Evolutionary conservation across 805 yeast species (phyloP).

Genomic region (Teunomyces atbi): DNA sequence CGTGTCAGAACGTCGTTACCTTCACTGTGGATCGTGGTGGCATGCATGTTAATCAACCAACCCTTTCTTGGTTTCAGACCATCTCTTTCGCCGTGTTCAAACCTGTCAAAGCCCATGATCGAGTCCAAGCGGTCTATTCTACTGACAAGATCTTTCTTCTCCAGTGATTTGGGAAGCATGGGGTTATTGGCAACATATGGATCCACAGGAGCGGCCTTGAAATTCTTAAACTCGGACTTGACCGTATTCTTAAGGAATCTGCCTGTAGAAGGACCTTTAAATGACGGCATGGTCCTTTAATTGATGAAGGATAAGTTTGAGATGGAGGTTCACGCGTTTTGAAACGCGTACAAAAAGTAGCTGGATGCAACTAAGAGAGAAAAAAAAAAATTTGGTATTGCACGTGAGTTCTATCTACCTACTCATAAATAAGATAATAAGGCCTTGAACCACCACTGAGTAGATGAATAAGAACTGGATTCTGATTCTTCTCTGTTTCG

Average conservation of each 20-base stretch:
- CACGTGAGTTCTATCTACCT: slow-evolving; percentile 13
- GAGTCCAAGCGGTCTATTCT: slow-evolving; percentile 70
- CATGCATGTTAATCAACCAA: slow-evolving; percentile 94
- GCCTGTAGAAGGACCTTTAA: slow-evolving; percentile 52
- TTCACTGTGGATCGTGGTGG: slow-evolving; percentile 65
- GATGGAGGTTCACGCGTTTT: too few relatives aligned
- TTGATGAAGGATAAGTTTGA: not conserved
- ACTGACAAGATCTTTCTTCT: slow-evolving; percentile 52
- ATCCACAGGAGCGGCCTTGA: slow-evolving; percentile 4
- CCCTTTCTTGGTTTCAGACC: slow-evolving; percentile 58
- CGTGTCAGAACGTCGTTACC: slow-evolving; percentile 57
- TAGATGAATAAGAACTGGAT: slow-evolving; percentile 85
- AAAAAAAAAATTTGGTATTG: not conserved
- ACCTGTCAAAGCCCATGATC: slow-evolving; percentile 84
- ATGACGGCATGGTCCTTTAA: slow-evolving; percentile 11
- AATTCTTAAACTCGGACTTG: slow-evolving; percentile 17
- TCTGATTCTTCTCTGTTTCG: slow-evolving; percentile 71
- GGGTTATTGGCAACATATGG: slow-evolving; percentile 32
- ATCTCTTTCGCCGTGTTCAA: slow-evolving; percentile 63
- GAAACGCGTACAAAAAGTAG: not conserved
- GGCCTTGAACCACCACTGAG: slow-evolving; percentile 76
- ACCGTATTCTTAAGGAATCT: slow-evolving; percentile 47
- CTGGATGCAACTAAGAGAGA: too few relatives aligned
- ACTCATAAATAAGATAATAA: slow-evolving; percentile 70
- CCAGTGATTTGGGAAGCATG: slow-evolving; percentile 36